Conservation (phyloP, 1,284 basidiomycete genomes). For the Mycosarcoma mackinlayi region DNA sequence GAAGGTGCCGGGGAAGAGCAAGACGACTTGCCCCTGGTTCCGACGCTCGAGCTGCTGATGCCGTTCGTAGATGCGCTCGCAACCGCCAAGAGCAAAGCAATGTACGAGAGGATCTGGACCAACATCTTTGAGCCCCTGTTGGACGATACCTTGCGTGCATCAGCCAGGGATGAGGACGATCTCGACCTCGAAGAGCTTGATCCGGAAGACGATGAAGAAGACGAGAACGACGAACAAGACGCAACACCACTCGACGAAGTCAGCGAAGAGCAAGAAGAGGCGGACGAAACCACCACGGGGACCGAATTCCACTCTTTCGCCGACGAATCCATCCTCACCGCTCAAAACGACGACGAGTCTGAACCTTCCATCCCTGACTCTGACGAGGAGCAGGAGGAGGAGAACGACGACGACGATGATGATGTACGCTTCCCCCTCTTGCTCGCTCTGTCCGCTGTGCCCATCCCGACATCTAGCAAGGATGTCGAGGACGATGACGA, state of each 20-base stretch:
- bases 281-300: conserved; percentile 25
- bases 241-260: conserved; percentile 20
- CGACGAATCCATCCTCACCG: conserved; percentile 20
- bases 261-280: conserved; percentile 30
- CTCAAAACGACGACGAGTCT: conserved; percentile 20
- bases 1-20: conserved; percentile 14
- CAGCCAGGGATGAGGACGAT: conserved; percentile 13
- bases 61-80: conserved; percentile 81
- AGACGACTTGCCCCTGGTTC: conserved; percentile 63
- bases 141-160: conserved; percentile 43
- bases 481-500: conserved; percentile 17
- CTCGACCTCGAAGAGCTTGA: conserved; percentile 3
- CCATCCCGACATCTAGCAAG: conserved; percentile 10
- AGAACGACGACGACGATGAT: conserved; percentile 8
- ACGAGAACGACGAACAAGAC: conserved; percentile 26
- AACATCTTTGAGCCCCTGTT: conserved; percentile 76
- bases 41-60: conserved; percentile 74
- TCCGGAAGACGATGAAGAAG: no score
- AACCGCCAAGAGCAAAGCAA: conserved; percentile 74
- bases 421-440: conserved; percentile 38
- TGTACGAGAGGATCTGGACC: conserved; percentile 78
- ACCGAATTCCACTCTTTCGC: conserved; percentile 45
- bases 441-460: conserved; percentile 37
- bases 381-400: no score
- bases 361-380: conserved; percentile 11